Evolutionary conservation across 768 basidiomycete species (phyloP).

Genomic region (Russula brevipes): DNA sequence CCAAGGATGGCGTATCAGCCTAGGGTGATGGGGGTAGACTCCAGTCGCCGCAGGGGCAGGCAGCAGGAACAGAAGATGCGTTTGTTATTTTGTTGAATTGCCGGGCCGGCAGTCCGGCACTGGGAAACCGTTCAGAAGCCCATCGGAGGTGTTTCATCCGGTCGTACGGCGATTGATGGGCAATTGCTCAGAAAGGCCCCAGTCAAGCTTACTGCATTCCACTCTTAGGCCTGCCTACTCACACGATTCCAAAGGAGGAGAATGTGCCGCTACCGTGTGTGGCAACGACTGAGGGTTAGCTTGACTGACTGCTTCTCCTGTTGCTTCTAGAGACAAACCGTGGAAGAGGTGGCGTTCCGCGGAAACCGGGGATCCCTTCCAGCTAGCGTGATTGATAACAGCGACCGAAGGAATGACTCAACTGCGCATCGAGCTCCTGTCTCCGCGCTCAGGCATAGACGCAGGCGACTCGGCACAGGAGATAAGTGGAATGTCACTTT

Average conservation of each 20-base stretch:
- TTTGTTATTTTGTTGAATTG: too few species aligned
- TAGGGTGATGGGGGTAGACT: background rate
- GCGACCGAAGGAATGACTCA: background rate
- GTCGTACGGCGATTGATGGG: slow-evolving; percentile 6
- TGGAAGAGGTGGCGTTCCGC: slow-evolving; percentile 22
- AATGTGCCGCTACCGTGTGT: slow-evolving; percentile 4
- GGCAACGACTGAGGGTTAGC: slow-evolving; percentile 10
- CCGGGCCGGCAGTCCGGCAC: slow-evolving; percentile 3
- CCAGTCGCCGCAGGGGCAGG: background rate
- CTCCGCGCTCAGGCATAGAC: slow-evolving; percentile 1
- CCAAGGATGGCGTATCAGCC: background rate
- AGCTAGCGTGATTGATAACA: background rate
- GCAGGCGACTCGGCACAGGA: background rate
- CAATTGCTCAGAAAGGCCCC: slow-evolving; percentile 4
- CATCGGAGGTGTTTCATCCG: background rate
- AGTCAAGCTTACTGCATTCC: slow-evolving; percentile 15
- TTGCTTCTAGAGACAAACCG: slow-evolving; percentile 17
- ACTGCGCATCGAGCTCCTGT: slow-evolving; percentile 6
- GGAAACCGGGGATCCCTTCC: slow-evolving; percentile 9
- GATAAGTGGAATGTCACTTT: slow-evolving; percentile 9
- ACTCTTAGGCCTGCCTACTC: background rate
- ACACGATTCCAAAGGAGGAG: slow-evolving; percentile 10
- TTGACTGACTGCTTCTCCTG: background rate
- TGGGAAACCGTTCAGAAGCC: background rate
- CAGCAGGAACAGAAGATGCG: background rate